Evolutionary conservation across 805 yeast species (phyloP).

Genomic region (Cyberlindnera meyerae): DNA sequence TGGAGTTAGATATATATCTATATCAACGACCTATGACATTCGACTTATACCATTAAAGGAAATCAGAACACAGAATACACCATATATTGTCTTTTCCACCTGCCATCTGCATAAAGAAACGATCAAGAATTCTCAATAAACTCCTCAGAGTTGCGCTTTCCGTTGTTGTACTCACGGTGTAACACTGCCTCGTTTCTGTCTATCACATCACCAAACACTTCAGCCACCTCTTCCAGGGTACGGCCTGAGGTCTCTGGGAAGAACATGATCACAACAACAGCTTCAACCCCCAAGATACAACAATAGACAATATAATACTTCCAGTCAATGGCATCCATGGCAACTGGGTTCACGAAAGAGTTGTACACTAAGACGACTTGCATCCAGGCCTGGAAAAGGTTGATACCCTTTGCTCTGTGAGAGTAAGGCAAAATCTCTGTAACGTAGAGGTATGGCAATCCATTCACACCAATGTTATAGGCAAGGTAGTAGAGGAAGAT

Average conservation of each 20-base stretch:
- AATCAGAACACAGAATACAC: too few relatives aligned
- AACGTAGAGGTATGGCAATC: slow-evolving; percentile 39
- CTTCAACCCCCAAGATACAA: slow-evolving; percentile 26
- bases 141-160: slow-evolving; percentile 2
- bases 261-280: slow-evolving; percentile 26
- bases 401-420: slow-evolving; percentile 25
- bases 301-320: slow-evolving; percentile 32
- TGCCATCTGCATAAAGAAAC: too few relatives aligned
- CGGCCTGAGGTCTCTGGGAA: slow-evolving; percentile 35
- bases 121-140: slow-evolving; percentile 5
- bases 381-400: slow-evolving; percentile 10
- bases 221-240: slow-evolving; percentile 34
- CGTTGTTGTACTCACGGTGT: neutral
- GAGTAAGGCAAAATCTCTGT: slow-evolving; percentile 35
- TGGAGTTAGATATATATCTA: too few relatives aligned
- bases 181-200: slow-evolving; percentile 6
- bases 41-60: too few relatives aligned
- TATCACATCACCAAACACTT: slow-evolving; percentile 26
- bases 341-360: slow-evolving; percentile 33
- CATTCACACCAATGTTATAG: slow-evolving; percentile 39
- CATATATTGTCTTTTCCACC: too few relatives aligned
- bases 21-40: too few relatives aligned
- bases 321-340: slow-evolving; percentile 32
- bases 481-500: slow-evolving; percentile 39
- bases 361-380: slow-evolving; percentile 24